Conservation (phyloP, 768 basidiomycete species). For the Psilocybe subaeruginosa region DNA sequence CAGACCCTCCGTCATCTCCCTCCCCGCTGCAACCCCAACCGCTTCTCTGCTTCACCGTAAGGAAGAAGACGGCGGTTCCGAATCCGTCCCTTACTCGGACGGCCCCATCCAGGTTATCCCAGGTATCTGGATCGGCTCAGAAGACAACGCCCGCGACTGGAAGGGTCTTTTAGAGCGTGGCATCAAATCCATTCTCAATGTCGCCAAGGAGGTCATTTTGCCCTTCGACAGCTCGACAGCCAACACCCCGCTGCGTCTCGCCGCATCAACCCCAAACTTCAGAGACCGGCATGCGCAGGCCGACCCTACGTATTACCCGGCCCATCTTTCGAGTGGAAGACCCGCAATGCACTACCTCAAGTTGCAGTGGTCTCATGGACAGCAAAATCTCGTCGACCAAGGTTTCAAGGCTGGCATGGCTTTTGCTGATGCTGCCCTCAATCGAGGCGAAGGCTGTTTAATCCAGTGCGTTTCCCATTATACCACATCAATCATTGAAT, state of each 20-base stretch:
- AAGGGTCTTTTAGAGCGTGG: slow-evolving; percentile 65
- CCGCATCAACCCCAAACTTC: slow-evolving; percentile 73
- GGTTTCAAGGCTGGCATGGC: slow-evolving; percentile 83
- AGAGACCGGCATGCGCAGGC: slow-evolving; percentile 33
- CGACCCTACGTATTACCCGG: slow-evolving; percentile 63
- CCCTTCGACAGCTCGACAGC: slow-evolving; percentile 57
- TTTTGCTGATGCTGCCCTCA: slow-evolving; percentile 78
- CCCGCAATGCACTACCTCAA: slow-evolving; percentile 88
- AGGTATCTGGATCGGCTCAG: slow-evolving; percentile 87
- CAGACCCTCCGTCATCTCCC: slow-evolving; percentile 74
- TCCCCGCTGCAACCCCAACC: slow-evolving; percentile 58
- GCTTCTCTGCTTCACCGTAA: slow-evolving; percentile 60
- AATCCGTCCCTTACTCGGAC: slow-evolving; percentile 70
- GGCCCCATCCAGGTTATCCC: slow-evolving; percentile 88
- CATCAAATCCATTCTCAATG: slow-evolving; percentile 85
- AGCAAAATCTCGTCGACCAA: slow-evolving; percentile 78
- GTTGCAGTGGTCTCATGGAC: slow-evolving; percentile 93
- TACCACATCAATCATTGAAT: slow-evolving; percentile 20
- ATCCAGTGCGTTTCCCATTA: slow-evolving; percentile 68
- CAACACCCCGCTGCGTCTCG: slow-evolving; percentile 55
- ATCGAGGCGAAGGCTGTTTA: slow-evolving; percentile 78
- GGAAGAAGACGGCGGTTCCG: slow-evolving; percentile 61
- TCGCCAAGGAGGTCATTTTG: slow-evolving; percentile 88
- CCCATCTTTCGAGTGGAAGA: slow-evolving; percentile 68
- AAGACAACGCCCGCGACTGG: slow-evolving; percentile 91